These are phyloP conservation scores for Colletotrichum camelliae DNA, from an alignment of 2,329 filamentous ascomycete species.

Conservation along the genomic window DNA sequence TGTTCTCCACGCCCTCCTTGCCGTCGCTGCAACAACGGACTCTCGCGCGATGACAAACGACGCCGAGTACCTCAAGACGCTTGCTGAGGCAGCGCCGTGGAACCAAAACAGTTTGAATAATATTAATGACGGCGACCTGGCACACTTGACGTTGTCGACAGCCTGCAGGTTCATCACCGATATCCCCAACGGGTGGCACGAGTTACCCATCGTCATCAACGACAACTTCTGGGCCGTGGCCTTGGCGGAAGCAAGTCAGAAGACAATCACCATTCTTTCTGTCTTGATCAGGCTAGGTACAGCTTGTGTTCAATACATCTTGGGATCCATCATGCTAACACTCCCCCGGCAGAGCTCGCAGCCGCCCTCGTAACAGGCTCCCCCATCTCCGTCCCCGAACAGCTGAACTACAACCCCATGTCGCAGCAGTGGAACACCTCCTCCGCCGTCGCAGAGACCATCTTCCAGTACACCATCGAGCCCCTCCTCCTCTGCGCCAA, in stretches of 20 bases:
- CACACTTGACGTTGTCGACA: not conserved
- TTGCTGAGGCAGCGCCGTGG: not conserved
- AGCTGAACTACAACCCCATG: slow-evolving; percentile 19
- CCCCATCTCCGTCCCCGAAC: slow-evolving; percentile 28
- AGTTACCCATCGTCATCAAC: not conserved
- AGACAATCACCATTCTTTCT: slow-evolving; percentile 7
- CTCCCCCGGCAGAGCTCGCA: slow-evolving; percentile 28
- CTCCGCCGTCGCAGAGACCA: slow-evolving; percentile 20
- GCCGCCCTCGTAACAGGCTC: slow-evolving; percentile 31
- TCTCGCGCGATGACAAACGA: not conserved
- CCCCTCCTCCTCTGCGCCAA: slow-evolving; percentile 36
- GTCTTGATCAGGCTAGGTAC: slow-evolving; percentile 32
- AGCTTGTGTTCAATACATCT: too few species aligned
- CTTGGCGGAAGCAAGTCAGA: not conserved
- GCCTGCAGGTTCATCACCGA: slow-evolving; percentile 1
- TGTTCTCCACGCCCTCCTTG: slow-evolving; percentile 31
- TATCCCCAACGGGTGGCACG: slow-evolving; percentile 5
- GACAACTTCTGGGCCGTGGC: not conserved
- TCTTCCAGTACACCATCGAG: slow-evolving; percentile 26
- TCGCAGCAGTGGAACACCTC: not conserved
- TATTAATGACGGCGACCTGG: slow-evolving; percentile 1
- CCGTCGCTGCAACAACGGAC: slow-evolving; percentile 13
- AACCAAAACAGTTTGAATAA: not conserved
- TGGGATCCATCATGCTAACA: not conserved
- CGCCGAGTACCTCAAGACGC: not conserved